Percentiles rank a stretch among this genome's conserved stretches.
These are phyloP conservation scores for Tulasnella sp. DNA, from an alignment of 768 basidiomycete genomes.

Conservation along the genomic window DNA sequence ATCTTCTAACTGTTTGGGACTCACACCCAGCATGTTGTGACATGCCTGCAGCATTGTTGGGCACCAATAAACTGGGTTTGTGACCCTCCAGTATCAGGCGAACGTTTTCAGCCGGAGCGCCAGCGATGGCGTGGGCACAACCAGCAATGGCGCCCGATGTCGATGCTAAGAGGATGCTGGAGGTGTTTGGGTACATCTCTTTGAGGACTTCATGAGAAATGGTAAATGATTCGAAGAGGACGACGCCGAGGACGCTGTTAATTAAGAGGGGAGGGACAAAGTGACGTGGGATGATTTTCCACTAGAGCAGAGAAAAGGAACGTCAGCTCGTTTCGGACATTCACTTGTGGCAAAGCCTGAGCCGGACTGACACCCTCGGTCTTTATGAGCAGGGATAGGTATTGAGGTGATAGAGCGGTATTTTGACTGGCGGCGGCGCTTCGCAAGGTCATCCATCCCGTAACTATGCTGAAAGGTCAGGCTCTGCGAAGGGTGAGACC, in stretches of 20 bases:
- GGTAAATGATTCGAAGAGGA: conserved; percentile 19
- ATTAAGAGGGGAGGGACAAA: conserved; percentile 18
- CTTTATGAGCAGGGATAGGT: conserved; percentile 14
- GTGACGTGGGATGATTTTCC: conserved; percentile 17
- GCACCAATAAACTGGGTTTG: too few species aligned
- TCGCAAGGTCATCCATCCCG: conserved; percentile 19
- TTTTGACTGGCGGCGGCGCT: conserved; percentile 7
- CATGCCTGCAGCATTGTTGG: too few species aligned
- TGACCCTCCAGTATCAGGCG: conserved; percentile 15
- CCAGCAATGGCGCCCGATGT: conserved; percentile 15
- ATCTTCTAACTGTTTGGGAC: too few species aligned
- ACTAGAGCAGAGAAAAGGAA: neutral
- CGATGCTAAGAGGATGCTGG: conserved; percentile 9
- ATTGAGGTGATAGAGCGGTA: conserved; percentile 11
- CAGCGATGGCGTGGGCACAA: conserved; percentile 14
- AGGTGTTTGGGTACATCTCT: conserved; percentile 1
- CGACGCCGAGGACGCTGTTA: conserved; percentile 14
- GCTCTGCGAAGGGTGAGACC: neutral
- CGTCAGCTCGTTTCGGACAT: neutral
- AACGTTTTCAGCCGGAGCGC: conserved; percentile 19
- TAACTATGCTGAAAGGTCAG: neutral
- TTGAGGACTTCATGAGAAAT: neutral
- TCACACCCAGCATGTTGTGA: too few species aligned
- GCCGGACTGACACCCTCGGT: conserved; percentile 16
- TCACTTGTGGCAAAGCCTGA: too few species aligned